Evolutionary conservation across 2,329 filamentous ascomycete genomes (phyloP).

Genomic region (Penicillium frequentans): DNA sequence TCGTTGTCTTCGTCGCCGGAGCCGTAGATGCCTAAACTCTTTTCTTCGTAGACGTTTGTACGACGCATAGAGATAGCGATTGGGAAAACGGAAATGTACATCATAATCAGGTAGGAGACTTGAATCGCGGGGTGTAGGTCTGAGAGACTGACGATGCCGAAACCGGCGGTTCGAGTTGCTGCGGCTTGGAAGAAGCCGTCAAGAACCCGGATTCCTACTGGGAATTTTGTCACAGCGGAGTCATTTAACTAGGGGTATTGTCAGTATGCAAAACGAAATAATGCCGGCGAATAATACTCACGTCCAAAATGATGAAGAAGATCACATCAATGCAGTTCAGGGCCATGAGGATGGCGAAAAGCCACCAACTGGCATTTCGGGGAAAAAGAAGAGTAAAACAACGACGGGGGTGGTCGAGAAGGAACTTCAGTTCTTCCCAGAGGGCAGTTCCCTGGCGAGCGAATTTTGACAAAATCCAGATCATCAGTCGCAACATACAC

Average conservation of each 20-base stretch:
- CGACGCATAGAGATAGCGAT: slow-evolving; percentile 92
- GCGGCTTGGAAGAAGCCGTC: slow-evolving; percentile 89
- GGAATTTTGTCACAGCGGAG: slow-evolving; percentile 64
- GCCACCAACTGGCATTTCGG: slow-evolving; percentile 88
- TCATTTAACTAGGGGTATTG: slow-evolving; percentile 62
- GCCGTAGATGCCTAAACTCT: slow-evolving; percentile 64
- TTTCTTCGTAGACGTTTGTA: slow-evolving; percentile 95
- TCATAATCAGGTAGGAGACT: slow-evolving; percentile 95
- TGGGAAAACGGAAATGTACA: slow-evolving; percentile 97
- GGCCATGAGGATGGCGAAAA: slow-evolving; percentile 79
- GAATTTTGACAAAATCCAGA: slow-evolving; percentile 74
- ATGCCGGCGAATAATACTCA: slow-evolving; percentile 46
- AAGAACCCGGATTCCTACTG: slow-evolving; percentile 73
- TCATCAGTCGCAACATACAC: slow-evolving; percentile 88
- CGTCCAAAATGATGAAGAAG: slow-evolving; percentile 89
- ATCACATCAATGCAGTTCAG: slow-evolving; percentile 84
- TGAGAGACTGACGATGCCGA: slow-evolving; percentile 75
- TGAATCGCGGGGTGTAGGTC: slow-evolving; percentile 86
- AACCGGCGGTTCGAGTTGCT: slow-evolving; percentile 87
- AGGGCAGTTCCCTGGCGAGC: slow-evolving; percentile 66
- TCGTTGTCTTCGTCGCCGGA: slow-evolving; percentile 59
- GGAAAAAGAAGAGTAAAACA: slow-evolving; percentile 97
- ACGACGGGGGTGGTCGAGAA: slow-evolving; percentile 90
- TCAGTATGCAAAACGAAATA: slow-evolving; percentile 8
- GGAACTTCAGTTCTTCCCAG: slow-evolving; percentile 87